Base-by-base conservation (phyloP, 495 filamentous ascomycete species). In the Neurospora africana region DNA sequence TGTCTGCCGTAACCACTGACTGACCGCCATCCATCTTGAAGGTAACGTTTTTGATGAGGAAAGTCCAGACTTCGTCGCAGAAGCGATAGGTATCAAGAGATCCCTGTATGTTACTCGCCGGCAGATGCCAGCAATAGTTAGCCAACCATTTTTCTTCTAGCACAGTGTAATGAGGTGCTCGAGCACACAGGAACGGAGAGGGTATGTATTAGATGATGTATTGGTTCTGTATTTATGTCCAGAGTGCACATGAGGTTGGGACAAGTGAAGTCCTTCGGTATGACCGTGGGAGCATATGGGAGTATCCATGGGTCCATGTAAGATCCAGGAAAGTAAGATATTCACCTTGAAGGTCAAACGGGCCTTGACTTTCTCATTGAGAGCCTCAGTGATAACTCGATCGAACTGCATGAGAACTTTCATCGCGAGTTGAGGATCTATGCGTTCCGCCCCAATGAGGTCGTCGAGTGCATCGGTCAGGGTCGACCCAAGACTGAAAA, bases 21-120 rank as follows among this genome's bases (percentile, higher is more conserved):
- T 85, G 85, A 73, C 89, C 87, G 77, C 93, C 93, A 73, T 97
- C 93, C 82, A 99, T 89, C 83, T 98, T 98, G 87, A 99, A 97
- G 33, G 90, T 93, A 70, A 98, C 93, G 73, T 98, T 94, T 82
- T 98, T 98, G 83, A 99, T 95, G 73, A 98, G 87, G 85, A 99
- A 99, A 2, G 96, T 99, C 96, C 96, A 99, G 70, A 99, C 96
- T 84, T 99, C 96, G 82, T 99, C 96, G 85, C 96, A 99, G 87
- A 98, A 99, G 76, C 96, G 93, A 85, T 99, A 99, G 37, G 96
- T 99, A 81, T 99, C 95, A 67, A 99, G 90, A 75, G 96, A 94
- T 37, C 95, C 96, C 95, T 99, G 78, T 72, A 30, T 33, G 53
- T 65, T 65, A 33, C 30, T 65, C 53, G 53, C 53, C 53, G 53